Percentiles rank a stretch among this genome's conserved stretches.
Evolutionary conservation across 441 rosid genomes (phyloP).

Genomic region (Cnidoscolus chayamansa): DNA sequence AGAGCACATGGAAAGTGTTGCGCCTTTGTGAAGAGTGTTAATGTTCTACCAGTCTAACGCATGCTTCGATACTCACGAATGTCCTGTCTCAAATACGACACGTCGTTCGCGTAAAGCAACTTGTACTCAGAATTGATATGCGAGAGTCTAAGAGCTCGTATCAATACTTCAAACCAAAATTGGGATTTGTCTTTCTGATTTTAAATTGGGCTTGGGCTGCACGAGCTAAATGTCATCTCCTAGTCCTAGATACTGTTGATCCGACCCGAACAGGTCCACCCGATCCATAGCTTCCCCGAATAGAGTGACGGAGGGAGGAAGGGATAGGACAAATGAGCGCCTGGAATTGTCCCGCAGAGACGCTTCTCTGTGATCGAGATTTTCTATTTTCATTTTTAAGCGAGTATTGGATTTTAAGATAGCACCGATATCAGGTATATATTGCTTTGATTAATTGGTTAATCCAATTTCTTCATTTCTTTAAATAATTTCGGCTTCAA

Average conservation of each 20-base stretch:
- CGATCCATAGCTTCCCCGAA: slow-evolving; percentile 9
- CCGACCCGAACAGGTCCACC: slow-evolving; percentile 4
- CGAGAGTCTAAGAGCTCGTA: no score
- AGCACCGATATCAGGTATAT: slow-evolving; percentile 8
- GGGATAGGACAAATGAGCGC: neutral
- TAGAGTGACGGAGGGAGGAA: neutral
- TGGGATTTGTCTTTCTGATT: no score
- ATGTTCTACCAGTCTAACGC: no score
- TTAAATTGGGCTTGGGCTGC: neutral
- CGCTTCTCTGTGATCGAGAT: neutral
- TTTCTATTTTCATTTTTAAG: neutral
- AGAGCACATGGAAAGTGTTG: no score
- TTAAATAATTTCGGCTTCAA: neutral
- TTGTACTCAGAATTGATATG: no score
- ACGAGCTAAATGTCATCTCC: neutral
- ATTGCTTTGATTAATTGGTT: neutral
- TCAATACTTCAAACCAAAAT: no score
- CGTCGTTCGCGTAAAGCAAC: no score
- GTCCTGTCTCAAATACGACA: no score
- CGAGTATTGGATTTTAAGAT: neutral
- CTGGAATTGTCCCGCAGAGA: neutral
- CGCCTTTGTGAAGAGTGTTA: no score
- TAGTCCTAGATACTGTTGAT: no score
- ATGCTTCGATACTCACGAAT: no score
- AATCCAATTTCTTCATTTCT: neutral